Evolutionary conservation across 2,329 filamentous ascomycete genomes (phyloP).

Genomic region (Arthroderma sp.): DNA sequence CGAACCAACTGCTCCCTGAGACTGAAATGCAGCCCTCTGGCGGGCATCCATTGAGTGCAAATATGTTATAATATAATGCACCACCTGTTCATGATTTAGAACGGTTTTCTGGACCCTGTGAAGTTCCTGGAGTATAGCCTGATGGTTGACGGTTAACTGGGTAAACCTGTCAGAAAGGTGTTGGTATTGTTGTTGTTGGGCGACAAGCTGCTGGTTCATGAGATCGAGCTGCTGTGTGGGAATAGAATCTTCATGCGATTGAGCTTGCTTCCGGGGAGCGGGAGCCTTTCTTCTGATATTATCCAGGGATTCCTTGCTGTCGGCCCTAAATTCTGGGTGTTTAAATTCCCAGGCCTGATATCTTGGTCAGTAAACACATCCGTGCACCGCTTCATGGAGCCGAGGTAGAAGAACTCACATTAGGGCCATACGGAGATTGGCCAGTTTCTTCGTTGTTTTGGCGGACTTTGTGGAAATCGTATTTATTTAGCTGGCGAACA

Average conservation of each 20-base stretch:
- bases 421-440: conserved; percentile 66
- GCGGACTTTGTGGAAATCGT: conserved; percentile 96
- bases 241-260: conserved; percentile 58
- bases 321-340: conserved; percentile 87
- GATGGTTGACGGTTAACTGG: conserved; percentile 57
- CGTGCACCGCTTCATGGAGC: conserved; percentile 10
- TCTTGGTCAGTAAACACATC: not conserved
- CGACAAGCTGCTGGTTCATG: conserved; percentile 74
- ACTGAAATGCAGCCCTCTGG: conserved; percentile 35
- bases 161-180: conserved; percentile 72
- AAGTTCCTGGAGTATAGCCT: conserved; percentile 50
- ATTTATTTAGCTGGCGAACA: conserved; percentile 90
- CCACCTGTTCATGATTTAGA: conserved; percentile 57
- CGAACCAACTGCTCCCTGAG: conserved; percentile 27
- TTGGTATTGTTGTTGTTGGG: conserved; percentile 85
- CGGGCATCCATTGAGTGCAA: conserved; percentile 52
- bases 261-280: conserved; percentile 62
- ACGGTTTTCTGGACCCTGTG: conserved; percentile 57
- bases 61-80: conserved; percentile 58
- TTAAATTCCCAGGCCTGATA: conserved; percentile 85
- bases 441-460: conserved; percentile 78
- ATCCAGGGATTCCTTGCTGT: conserved; percentile 91
- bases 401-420: conserved; percentile 40
- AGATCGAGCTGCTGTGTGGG: conserved; percentile 80
- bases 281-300: conserved; percentile 94